Conservation (phyloP, 2,329 filamentous ascomycete genomes). For the Curvularia lunata region DNA sequence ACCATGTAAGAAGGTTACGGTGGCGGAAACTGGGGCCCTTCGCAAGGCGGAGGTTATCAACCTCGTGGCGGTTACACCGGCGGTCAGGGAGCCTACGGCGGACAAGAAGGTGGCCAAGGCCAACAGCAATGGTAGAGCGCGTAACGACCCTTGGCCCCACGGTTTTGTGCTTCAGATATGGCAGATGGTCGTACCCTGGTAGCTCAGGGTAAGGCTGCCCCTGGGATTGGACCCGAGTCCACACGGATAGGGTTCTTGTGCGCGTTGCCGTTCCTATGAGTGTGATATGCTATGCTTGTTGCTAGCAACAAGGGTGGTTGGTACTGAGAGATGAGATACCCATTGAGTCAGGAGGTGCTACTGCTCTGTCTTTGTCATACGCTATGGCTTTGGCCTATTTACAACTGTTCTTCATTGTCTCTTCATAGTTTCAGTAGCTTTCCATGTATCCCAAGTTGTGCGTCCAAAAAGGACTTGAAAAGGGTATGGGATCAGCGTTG, state of each 20-base stretch:
- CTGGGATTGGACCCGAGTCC: slow-evolving; percentile 13
- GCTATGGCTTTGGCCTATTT: slow-evolving; percentile 30
- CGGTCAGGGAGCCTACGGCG: slow-evolving; percentile 30
- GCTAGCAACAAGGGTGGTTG: slow-evolving; percentile 41
- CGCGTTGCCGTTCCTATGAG: slow-evolving; percentile 34
- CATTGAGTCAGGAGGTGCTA: slow-evolving; percentile 48
- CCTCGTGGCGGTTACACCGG: slow-evolving; percentile 42
- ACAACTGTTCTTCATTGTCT: slow-evolving; percentile 25
- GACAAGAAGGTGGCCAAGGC: slow-evolving; percentile 39
- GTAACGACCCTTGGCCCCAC: slow-evolving; percentile 9
- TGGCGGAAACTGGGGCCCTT: slow-evolving; percentile 30
- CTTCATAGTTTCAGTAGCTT: slow-evolving; percentile 18
- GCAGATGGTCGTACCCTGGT: slow-evolving; percentile 12
- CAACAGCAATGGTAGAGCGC: slow-evolving; percentile 45
- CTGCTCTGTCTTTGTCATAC: slow-evolving; percentile 36
- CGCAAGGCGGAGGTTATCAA: slow-evolving; percentile 39
- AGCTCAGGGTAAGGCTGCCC: slow-evolving; percentile 17
- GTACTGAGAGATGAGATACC: slow-evolving; percentile 50
- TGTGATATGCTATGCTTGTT: slow-evolving; percentile 33
- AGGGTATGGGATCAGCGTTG: background rate
- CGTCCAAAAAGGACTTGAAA: background rate
- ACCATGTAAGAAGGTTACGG: slow-evolving; percentile 20
- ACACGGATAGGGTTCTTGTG: slow-evolving; percentile 23
- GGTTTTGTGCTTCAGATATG: slow-evolving; percentile 23
- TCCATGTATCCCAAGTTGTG: slow-evolving; percentile 5